Conservation (phyloP, 352 stramenopile species). For the Phytopythium helicoides region DNA sequence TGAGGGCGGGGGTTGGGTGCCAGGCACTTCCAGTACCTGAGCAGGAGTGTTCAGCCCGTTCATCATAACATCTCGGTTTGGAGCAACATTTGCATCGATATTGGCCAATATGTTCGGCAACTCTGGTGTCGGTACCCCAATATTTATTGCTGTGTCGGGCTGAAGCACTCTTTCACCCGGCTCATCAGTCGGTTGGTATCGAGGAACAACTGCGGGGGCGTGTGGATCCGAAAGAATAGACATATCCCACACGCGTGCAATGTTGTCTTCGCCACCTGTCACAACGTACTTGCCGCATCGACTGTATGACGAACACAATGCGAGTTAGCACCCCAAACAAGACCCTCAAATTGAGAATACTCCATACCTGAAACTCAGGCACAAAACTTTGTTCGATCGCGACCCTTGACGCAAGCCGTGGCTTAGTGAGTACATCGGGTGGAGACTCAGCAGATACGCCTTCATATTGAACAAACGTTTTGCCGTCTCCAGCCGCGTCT, state of each 20-base stretch:
- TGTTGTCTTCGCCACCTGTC: conserved; percentile 92
- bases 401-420: conserved; percentile 47
- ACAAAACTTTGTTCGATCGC: conserved; percentile 74
- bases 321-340: too few relatives aligned
- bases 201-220: conserved; percentile 42
- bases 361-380: conserved; percentile 47
- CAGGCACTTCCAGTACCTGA: too few relatives aligned
- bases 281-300: conserved; percentile 87
- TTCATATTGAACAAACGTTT: conserved; percentile 66
- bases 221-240: conserved; percentile 44
- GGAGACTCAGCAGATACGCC: conserved; percentile 79
- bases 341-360: not conserved
- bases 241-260: conserved; percentile 90
- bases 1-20: too few relatives aligned
- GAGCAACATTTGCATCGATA: not conserved
- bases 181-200: conserved; percentile 49
- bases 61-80: too few relatives aligned
- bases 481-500: conserved; percentile 79
- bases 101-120: not conserved
- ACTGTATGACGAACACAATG: conserved; percentile 35
- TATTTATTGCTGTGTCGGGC: conserved; percentile 7
- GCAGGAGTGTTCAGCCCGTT: too few relatives aligned
- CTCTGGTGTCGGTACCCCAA: not conserved
- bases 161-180: conserved; percentile 10
- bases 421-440: conserved; percentile 76